Evolutionary conservation across 257 asterid species (phyloP).

Genomic region (Solanum bukasovii): DNA sequence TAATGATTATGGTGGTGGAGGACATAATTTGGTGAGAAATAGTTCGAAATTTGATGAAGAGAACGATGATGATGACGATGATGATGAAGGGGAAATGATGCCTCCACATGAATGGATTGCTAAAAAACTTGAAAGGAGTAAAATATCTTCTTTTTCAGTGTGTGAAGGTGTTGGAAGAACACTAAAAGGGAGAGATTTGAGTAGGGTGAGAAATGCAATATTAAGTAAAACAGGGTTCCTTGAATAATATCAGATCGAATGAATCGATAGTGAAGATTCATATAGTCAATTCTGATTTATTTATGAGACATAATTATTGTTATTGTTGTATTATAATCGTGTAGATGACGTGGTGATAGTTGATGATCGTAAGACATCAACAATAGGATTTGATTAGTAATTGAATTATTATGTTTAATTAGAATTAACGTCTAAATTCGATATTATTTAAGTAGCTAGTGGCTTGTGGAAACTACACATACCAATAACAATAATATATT

Average conservation of each 20-base stretch:
- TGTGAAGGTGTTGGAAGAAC: constrained; percentile 68
- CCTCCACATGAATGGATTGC: constrained; percentile 69
- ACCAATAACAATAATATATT: too few relatives aligned
- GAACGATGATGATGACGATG: constrained; percentile 13
- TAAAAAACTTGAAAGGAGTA: constrained; percentile 22
- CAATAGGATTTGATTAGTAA: background rate
- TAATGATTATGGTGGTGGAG: background rate
- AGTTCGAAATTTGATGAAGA: constrained; percentile 31
- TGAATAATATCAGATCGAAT: constrained; percentile 9
- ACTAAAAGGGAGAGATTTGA: constrained; percentile 59
- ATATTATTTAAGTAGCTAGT: background rate
- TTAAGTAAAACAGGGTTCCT: constrained; percentile 63
- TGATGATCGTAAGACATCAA: background rate
- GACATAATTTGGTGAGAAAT: background rate
- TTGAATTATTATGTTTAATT: background rate
- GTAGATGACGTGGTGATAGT: background rate
- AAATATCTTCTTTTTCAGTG: constrained; percentile 39
- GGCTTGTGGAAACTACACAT: background rate
- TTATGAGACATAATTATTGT: background rate
- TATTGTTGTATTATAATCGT: background rate
- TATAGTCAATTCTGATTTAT: background rate
- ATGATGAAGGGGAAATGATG: constrained; percentile 6
- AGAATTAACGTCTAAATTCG: background rate
- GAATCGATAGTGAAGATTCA: background rate
- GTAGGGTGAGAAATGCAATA: constrained; percentile 49